Evolutionary conservation across 106 monocot genomes (phyloP), one percentile per base, ranked within the genome.

Genomic region (Acanthochlamys bracteata): DNA sequence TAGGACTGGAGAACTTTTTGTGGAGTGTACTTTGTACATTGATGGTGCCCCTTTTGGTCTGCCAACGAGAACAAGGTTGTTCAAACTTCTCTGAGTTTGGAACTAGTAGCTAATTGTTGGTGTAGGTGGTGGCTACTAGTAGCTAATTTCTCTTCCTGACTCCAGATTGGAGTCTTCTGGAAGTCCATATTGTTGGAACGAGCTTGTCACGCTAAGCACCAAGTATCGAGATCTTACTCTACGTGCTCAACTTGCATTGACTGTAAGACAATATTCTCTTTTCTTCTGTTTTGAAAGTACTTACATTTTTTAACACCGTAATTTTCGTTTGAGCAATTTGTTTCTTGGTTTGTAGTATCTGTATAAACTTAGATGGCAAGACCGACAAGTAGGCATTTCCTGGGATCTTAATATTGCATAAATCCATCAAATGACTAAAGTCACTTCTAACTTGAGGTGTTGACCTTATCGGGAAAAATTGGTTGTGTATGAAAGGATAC

Each of bases 171-270:
- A 96, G 78, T 82, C 90, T 49, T 90, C 88, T 3, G 90, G 84
- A 10, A 71, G 65, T 20, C 80, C 81, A 13, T 82, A 87, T 73
- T 88, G 88, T 53, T 96, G 91, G 90, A 91, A 88, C 72, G 91
- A 96, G 66, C 75, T 78, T 53, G 80, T 96, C 47, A 96, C 85
- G 16, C 49, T 96, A 41, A 91, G 80, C 67, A 76, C 91, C 19
- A 96, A 96, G 59, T 96, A 96, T 73, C 69, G 96, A n/a, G 96
- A 96, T 65, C 72, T 96, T 40, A 96, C 96, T 58, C 78, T 88
- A 39, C 80, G 75, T 42, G 75, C 96, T 16, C 96, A 91, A 63
- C 88, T 96, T 64, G 77, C 80, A 40, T 63, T 96, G 23, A 96
- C 96, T 22, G 96, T 96, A 76, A 77, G 82, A 69, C 56, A 46